Percentiles rank a stretch among this genome's conserved stretches.
Evolutionary conservation across 306 rosid species (phyloP).

Genomic region (Prunus campanulata): DNA sequence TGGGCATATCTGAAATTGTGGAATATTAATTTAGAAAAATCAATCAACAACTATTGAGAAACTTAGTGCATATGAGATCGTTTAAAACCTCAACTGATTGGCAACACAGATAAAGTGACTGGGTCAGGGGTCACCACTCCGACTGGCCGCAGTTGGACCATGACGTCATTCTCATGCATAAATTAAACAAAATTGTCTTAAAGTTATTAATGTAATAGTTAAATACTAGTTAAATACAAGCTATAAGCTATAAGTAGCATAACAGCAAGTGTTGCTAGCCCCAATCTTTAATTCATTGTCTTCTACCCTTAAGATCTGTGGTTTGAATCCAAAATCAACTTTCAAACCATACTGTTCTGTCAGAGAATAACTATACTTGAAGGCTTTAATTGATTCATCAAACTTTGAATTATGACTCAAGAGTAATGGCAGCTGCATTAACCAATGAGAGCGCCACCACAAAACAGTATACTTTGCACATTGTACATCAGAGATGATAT

Average conservation of each 20-base stretch:
- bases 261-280: background rate
- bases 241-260: background rate
- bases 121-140: background rate
- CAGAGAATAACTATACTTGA: background rate
- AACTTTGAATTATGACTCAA: constrained; percentile 19
- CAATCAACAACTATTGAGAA: background rate
- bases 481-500: constrained; percentile 96
- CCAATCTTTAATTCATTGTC: background rate
- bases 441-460: constrained; percentile 96
- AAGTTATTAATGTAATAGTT: background rate
- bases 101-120: background rate
- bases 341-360: no score
- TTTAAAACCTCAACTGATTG: background rate
- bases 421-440: constrained; percentile 92
- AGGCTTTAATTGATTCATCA: constrained; percentile 7
- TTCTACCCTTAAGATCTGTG: background rate
- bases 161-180: background rate
- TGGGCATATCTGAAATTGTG: background rate
- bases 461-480: constrained; percentile 95
- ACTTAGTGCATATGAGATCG: background rate
- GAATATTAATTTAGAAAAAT: constrained; percentile 2
- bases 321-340: background rate
- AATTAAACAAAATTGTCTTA: background rate
- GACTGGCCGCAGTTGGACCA: background rate
- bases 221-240: background rate